Evolutionary conservation across 228 moss, liverwort and hornwort genomes (phyloP).

Genomic region (Sphagnum magellanicum): DNA sequence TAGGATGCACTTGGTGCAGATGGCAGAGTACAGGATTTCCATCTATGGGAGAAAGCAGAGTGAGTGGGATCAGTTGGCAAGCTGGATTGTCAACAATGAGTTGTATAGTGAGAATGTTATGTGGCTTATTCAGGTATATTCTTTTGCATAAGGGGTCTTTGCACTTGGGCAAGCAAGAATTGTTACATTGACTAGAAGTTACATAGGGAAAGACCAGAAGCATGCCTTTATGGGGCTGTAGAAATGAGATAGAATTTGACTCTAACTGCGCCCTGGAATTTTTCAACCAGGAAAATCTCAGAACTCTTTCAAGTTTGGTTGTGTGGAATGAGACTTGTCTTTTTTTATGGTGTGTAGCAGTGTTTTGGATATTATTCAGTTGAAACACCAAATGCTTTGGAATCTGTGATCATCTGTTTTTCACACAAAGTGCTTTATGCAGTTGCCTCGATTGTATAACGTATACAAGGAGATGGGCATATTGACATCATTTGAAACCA

Average conservation of each 20-base stretch:
- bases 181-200: too few species aligned
- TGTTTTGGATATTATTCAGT: too few species aligned
- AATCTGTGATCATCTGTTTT: too few species aligned
- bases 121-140: slow-evolving; percentile 83
- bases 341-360: too few species aligned
- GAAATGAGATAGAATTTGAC: too few species aligned
- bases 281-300: too few species aligned
- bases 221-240: too few species aligned
- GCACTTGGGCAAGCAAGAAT: background rate
- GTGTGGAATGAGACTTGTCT: too few species aligned
- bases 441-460: slow-evolving; percentile 86
- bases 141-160: background rate
- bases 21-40: slow-evolving; percentile 99
- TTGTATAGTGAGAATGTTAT: slow-evolving; percentile 83
- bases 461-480: slow-evolving; percentile 96
- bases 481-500: slow-evolving; percentile 77
- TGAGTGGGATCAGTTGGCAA: slow-evolving; percentile 97
- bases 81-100: slow-evolving; percentile 88
- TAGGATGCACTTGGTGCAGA: slow-evolving; percentile 22
- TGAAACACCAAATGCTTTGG: too few species aligned
- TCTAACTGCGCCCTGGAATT: too few species aligned
- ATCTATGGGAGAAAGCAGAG: slow-evolving; percentile 95
- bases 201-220: too few species aligned
- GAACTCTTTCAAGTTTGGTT: too few species aligned
- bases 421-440: slow-evolving; percentile 1